Evolutionary conservation across 2,329 filamentous ascomycete species (phyloP).

Genomic region (Penicillium sp.): DNA sequence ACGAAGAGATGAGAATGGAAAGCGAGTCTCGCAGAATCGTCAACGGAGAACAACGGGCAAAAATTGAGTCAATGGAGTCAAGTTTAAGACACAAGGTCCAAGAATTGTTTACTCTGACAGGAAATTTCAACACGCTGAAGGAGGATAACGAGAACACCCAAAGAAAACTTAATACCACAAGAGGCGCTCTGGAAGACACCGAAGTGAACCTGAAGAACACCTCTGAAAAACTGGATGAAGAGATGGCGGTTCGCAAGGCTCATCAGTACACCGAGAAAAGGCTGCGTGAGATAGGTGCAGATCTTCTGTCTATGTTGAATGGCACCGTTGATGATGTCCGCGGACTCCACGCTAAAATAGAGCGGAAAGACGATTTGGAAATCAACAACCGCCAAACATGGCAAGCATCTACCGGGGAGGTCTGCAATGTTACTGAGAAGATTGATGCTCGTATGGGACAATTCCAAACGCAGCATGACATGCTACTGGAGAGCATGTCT

Average conservation of each 20-base stretch:
- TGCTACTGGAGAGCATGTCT: conserved; percentile 67
- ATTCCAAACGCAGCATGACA: conserved; percentile 71
- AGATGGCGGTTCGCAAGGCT: conserved; percentile 75
- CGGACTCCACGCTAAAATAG: conserved; percentile 81
- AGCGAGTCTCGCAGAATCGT: conserved; percentile 91
- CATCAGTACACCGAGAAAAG: conserved; percentile 81
- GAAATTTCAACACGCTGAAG: conserved; percentile 82
- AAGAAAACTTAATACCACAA: conserved; percentile 71
- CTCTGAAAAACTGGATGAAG: conserved; percentile 72
- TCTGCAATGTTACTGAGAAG: conserved; percentile 71
- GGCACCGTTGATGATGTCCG: conserved; percentile 77
- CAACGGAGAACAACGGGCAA: conserved; percentile 86
- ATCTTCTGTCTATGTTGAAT: conserved; percentile 74
- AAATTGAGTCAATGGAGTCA: conserved; percentile 86
- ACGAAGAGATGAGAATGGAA: conserved; percentile 86
- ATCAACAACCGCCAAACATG: conserved; percentile 75
- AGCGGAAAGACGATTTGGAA: conserved; percentile 81
- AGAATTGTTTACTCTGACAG: conserved; percentile 82
- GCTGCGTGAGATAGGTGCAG: conserved; percentile 69
- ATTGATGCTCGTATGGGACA: conserved; percentile 73
- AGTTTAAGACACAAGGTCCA: conserved; percentile 92
- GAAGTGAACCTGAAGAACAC: conserved; percentile 80
- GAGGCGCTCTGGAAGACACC: conserved; percentile 79
- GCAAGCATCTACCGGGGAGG: conserved; percentile 72
- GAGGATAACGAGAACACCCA: conserved; percentile 83